phyloP scores from a whole-genome alignment of 2,329 filamentous ascomycete species.

The Beauveria scarabaeidicola region DNA sequence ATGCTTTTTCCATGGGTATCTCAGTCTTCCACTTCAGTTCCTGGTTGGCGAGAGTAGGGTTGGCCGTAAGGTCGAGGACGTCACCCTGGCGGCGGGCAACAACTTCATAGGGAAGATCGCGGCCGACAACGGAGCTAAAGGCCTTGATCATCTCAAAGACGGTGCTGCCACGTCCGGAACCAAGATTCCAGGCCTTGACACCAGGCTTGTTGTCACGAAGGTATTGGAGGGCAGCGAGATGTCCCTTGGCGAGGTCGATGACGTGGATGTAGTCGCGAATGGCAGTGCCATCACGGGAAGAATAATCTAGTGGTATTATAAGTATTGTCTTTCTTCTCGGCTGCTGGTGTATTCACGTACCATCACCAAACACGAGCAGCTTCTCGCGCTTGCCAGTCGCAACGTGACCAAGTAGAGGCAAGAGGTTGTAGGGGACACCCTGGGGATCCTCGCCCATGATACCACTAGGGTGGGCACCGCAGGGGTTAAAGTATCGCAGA shows the following conservation, averaged over 20 bases:
- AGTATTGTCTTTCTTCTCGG: background rate
- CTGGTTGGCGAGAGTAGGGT: constrained; percentile 75
- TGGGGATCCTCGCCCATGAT: constrained; percentile 98
- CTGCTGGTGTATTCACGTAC: constrained; percentile 39
- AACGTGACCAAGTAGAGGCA: constrained; percentile 90
- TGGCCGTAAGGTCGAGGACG: constrained; percentile 89
- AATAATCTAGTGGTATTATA: constrained; percentile 58
- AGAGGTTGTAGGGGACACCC: constrained; percentile 89
- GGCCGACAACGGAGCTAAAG: constrained; percentile 80
- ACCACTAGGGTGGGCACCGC: constrained; percentile 85
- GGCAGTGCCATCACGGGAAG: constrained; percentile 80
- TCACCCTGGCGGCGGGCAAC: constrained; percentile 76
- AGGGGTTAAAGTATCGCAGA: constrained; percentile 96
- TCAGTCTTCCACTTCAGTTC: constrained; percentile 92
- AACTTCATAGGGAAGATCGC: constrained; percentile 78
- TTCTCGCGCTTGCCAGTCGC: constrained; percentile 93
- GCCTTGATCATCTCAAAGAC: constrained; percentile 97
- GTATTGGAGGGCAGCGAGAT: constrained; percentile 84
- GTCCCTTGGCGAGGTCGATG: constrained; percentile 77
- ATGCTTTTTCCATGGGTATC: constrained; percentile 84
- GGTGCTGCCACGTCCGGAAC: constrained; percentile 87
- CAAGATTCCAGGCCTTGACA: constrained; percentile 92
- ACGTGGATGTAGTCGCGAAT: constrained; percentile 99
- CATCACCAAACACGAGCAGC: constrained; percentile 87
- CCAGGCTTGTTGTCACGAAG: constrained; percentile 77